phyloP scores from a whole-genome alignment of 768 basidiomycete genomes.

The Lyophyllum atratum region DNA sequence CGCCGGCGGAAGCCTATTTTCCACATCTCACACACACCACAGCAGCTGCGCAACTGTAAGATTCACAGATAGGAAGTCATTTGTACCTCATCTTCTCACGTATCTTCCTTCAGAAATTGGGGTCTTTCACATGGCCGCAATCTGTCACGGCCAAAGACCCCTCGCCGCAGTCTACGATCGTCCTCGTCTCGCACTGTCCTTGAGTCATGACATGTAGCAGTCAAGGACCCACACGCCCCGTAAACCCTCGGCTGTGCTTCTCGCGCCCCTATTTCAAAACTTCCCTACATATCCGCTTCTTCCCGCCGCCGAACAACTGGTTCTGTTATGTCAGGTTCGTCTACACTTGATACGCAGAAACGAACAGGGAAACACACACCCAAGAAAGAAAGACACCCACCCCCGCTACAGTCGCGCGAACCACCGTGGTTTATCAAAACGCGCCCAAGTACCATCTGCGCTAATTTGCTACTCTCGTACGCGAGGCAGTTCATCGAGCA shows the following conservation, averaged over 20 bases:
- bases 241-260: conserved; percentile 8
- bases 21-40: neutral
- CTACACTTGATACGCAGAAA: neutral
- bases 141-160: conserved; percentile 8
- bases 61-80: conserved; percentile 1
- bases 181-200: conserved; percentile 12
- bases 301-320: conserved; percentile 5
- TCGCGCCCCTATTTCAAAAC: conserved; percentile 19
- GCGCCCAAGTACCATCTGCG: conserved; percentile 1
- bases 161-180: conserved; percentile 12
- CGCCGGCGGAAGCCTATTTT: neutral
- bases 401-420: conserved; percentile 7
- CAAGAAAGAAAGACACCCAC: conserved; percentile 1
- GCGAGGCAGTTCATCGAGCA: conserved; percentile 27
- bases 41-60: conserved; percentile 11
- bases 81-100: conserved; percentile 13
- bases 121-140: conserved; percentile 17
- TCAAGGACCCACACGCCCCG: conserved; percentile 8
- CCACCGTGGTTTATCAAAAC: neutral
- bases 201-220: conserved; percentile 1
- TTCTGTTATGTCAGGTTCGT: neutral
- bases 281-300: neutral
- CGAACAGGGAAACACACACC: neutral
- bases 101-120: conserved; percentile 3
- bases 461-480: conserved; percentile 25